These are phyloP conservation scores for Acorus gramineus DNA, from an alignment of 106 monocot species.

Conservation along the genomic window DNA sequence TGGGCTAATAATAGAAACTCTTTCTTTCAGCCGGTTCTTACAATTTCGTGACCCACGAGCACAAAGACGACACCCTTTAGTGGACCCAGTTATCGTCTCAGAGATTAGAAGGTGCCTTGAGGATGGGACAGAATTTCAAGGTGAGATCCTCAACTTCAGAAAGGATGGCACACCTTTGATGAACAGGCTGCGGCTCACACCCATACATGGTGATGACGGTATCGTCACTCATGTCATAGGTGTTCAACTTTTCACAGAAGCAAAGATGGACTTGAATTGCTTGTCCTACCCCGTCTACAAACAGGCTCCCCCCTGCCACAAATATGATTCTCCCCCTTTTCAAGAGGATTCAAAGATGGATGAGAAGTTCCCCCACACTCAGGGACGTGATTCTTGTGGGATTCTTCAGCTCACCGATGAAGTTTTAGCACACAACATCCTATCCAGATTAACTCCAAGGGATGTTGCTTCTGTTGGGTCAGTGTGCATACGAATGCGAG, in stretches of 20 bases:
- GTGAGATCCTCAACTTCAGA: constrained; percentile 81
- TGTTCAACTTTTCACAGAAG: constrained; percentile 64
- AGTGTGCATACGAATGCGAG: constrained; percentile 61
- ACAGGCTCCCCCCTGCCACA: constrained; percentile 16
- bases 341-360: constrained; percentile 10
- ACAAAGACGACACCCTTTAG: constrained; percentile 75
- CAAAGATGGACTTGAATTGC: constrained; percentile 49
- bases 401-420: constrained; percentile 89
- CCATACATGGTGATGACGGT: constrained; percentile 66
- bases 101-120: constrained; percentile 69
- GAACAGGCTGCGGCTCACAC: constrained; percentile 59
- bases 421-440: constrained; percentile 82
- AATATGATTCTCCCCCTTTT: constrained; percentile 14
- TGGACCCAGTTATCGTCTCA: constrained; percentile 77
- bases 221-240: constrained; percentile 73
- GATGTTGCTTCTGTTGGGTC: constrained; percentile 89
- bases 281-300: constrained; percentile 84
- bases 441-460: constrained; percentile 65
- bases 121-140: constrained; percentile 70
- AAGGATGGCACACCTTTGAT: constrained; percentile 85
- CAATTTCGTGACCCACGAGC: constrained; percentile 84
- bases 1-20: neutral
- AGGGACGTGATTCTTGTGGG: constrained; percentile 16
- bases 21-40: constrained; percentile 71
- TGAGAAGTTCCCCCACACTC: constrained; percentile 9